Conservation (phyloP, 495 filamentous ascomycete genomes). For the Penicillium verhagenii region DNA sequence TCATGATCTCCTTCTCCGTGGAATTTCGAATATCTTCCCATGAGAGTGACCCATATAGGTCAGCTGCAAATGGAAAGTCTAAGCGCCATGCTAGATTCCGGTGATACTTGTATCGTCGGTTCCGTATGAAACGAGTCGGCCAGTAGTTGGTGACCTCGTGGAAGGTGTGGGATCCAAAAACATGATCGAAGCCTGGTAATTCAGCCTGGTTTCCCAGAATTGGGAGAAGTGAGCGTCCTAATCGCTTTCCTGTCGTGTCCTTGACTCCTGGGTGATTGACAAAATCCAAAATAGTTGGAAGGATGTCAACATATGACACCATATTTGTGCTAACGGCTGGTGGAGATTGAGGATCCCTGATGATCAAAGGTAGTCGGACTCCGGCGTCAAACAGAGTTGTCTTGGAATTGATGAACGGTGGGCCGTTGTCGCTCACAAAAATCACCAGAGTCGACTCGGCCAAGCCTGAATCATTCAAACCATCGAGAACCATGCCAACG, state of each 20-base stretch:
- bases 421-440: slow-evolving; percentile 44
- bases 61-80: slow-evolving; percentile 45
- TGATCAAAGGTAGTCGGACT: slow-evolving; percentile 36
- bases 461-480: slow-evolving; percentile 24
- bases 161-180: slow-evolving; percentile 48
- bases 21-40: slow-evolving; percentile 39
- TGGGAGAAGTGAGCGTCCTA: slow-evolving; percentile 35
- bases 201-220: slow-evolving; percentile 21
- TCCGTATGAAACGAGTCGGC: slow-evolving; percentile 40
- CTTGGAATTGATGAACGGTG: slow-evolving; percentile 46
- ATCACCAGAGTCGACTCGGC: slow-evolving; percentile 36
- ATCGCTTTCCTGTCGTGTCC: slow-evolving; percentile 1
- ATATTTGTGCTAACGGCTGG: slow-evolving; percentile 36
- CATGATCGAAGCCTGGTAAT: slow-evolving; percentile 18
- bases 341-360: slow-evolving; percentile 18
- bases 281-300: slow-evolving; percentile 42
- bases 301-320: slow-evolving; percentile 41
- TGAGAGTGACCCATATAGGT: slow-evolving; percentile 37
- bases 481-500: slow-evolving; percentile 35
- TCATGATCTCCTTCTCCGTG: slow-evolving; percentile 16
- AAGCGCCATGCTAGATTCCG: slow-evolving; percentile 41
- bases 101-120: slow-evolving; percentile 40
- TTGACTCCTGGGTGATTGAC: slow-evolving; percentile 10
- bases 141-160: slow-evolving; percentile 46
- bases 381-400: slow-evolving; percentile 45